Conservation (phyloP, 2,329 filamentous ascomycete genomes). For the Fusarium luffae region DNA sequence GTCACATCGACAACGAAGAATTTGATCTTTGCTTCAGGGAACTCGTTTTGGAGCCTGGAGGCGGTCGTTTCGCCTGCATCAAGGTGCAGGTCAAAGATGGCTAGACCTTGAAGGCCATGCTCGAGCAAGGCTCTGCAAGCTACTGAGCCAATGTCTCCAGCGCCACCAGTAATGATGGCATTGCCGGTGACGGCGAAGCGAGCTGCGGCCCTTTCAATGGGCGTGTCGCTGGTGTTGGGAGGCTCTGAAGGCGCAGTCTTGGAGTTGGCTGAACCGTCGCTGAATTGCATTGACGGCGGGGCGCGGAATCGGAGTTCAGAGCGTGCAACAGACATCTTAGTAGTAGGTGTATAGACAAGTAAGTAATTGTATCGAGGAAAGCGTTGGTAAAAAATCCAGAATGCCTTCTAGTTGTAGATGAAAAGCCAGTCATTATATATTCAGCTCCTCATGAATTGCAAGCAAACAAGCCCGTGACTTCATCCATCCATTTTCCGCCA, state of each 20-base stretch:
- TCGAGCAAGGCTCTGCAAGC: slow-evolving; percentile 15
- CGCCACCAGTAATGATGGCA: slow-evolving; percentile 12
- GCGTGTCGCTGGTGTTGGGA: rapidly evolving
- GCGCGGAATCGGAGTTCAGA: slow-evolving; percentile 15
- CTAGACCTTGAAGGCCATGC: slow-evolving; percentile 7
- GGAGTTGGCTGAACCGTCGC: slow-evolving; percentile 6
- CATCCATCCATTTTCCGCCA: neutral
- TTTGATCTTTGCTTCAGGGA: neutral
- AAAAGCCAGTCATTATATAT: neutral
- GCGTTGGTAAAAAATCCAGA: neutral
- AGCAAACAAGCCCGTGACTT: neutral
- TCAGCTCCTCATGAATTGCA: neutral
- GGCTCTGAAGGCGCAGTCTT: neutral
- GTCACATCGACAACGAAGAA: slow-evolving; percentile 20
- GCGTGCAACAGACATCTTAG: slow-evolving; percentile 10
- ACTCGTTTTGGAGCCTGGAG: neutral
- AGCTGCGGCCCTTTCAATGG: neutral
- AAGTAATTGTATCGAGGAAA: rapidly evolving
- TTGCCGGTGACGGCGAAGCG: neutral
- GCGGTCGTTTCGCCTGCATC: neutral
- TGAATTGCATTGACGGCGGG: slow-evolving; percentile 22
- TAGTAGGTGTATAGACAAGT: neutral
- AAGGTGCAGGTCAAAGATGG: slow-evolving; percentile 12
- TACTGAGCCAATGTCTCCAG: slow-evolving; percentile 14
- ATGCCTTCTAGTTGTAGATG: rapidly evolving